Conservation (phyloP, 148 eudicot species). For the Chenopodium berlandieri region DNA sequence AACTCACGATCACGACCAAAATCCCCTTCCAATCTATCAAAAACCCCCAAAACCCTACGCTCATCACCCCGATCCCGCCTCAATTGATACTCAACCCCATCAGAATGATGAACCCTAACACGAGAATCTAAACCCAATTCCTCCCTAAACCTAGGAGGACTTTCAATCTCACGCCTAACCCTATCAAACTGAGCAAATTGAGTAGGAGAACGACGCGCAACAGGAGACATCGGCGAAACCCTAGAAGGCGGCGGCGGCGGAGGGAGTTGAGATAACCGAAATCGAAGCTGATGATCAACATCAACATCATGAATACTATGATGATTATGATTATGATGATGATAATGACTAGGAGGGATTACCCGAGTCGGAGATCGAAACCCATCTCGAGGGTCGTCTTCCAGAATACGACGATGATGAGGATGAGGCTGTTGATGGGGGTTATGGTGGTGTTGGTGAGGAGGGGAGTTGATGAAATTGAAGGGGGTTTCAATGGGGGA, state of each 20-base stretch:
- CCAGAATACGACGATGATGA: background rate
- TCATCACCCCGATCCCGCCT: constrained; percentile 9
- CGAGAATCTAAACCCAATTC: constrained; percentile 12
- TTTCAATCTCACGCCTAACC: constrained; percentile 24
- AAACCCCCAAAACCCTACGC: constrained; percentile 15
- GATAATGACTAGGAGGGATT: constrained; percentile 15
- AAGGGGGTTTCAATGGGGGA: background rate
- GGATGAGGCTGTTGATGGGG: constrained; percentile 14
- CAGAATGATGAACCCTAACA: constrained; percentile 2
- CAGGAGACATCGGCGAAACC: constrained; percentile 18
- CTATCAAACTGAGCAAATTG: constrained; percentile 15
- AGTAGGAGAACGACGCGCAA: background rate
- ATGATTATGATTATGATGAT: background rate
- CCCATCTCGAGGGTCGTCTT: background rate
- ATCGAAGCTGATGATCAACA: background rate
- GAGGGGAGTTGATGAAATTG: constrained; percentile 20
- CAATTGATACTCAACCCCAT: constrained; percentile 4
- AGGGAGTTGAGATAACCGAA: background rate
- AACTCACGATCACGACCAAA: constrained; percentile 12
- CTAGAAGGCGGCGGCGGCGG: background rate
- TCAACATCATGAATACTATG: background rate
- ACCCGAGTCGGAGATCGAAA: background rate
- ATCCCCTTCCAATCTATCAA: constrained; percentile 18
- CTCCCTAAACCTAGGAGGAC: constrained; percentile 24
- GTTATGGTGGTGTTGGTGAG: constrained; percentile 20